A percentile compares a stretch with the other conserved stretches of the same genome.
These are phyloP conservation scores for Didymella pinodella DNA, from an alignment of 2,329 filamentous ascomycete species.

Conservation along the genomic window DNA sequence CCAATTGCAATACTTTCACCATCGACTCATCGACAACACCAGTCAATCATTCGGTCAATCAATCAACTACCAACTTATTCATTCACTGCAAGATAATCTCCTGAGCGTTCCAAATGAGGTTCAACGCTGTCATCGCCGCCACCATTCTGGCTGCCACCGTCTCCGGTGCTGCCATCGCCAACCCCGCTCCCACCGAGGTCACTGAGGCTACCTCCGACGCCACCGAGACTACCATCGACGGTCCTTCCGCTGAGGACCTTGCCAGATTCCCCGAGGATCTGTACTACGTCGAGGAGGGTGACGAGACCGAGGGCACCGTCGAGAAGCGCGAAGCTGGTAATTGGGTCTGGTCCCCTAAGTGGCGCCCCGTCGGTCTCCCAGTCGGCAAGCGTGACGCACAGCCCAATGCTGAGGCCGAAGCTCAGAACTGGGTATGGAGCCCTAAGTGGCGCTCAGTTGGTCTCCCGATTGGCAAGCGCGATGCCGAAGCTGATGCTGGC, in stretches of 20 bases:
- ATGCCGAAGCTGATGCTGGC: not conserved
- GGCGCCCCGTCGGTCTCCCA: not conserved
- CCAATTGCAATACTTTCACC: constrained; percentile 21
- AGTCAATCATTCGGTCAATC: constrained; percentile 25
- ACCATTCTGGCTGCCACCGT: constrained; percentile 53
- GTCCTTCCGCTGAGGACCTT: constrained; percentile 14
- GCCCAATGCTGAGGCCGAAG: constrained; percentile 9
- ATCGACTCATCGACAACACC: constrained; percentile 13
- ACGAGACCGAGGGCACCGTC: constrained; percentile 9
- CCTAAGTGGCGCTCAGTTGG: constrained; percentile 25
- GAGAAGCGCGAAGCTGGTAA: constrained; percentile 21
- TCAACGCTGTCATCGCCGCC: constrained; percentile 54
- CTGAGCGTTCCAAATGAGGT: constrained; percentile 56
- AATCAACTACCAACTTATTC: constrained; percentile 20
- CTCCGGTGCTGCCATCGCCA: constrained; percentile 45
- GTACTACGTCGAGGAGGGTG: constrained; percentile 14
- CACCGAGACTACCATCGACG: constrained; percentile 3
- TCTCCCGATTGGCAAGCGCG: constrained; percentile 30
- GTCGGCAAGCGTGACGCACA: constrained; percentile 15
- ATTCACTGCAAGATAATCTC: constrained; percentile 22
- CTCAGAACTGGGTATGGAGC: not conserved
- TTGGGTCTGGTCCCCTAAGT: not conserved
- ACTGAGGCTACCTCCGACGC: constrained; percentile 12
- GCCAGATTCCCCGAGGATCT: not conserved
- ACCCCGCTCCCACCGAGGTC: constrained; percentile 35